A percentile compares a stretch with the other conserved stretches of the same genome.
phyloP scores from a whole-genome alignment of 768 basidiomycete genomes.

The Leccinum arenicola region DNA sequence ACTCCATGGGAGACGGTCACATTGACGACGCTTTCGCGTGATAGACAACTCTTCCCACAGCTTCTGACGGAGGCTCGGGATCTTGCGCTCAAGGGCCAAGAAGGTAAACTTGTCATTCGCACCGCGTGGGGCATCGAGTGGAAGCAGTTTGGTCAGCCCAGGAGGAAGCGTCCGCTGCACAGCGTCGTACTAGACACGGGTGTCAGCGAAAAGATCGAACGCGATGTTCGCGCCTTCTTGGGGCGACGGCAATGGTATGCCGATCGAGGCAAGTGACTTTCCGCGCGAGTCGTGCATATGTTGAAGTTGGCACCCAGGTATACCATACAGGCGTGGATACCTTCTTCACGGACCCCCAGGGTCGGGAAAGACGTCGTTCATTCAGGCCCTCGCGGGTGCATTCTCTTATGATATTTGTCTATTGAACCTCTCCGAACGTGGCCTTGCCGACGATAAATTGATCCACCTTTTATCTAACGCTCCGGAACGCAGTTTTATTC shows the following conservation, averaged over 20 bases:
- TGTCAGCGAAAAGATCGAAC: slow-evolving; percentile 79
- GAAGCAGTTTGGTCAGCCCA: slow-evolving; percentile 91
- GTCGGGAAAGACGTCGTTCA: slow-evolving; percentile 97
- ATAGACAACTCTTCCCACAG: slow-evolving; percentile 74
- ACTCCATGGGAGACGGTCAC: slow-evolving; percentile 97
- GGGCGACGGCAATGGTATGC: slow-evolving; percentile 90
- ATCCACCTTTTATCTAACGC: slow-evolving; percentile 90
- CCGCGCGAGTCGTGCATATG: not conserved
- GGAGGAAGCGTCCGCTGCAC: slow-evolving; percentile 77
- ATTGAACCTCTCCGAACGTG: slow-evolving; percentile 93
- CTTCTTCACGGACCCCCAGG: slow-evolving; percentile 95
- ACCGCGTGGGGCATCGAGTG: slow-evolving; percentile 97
- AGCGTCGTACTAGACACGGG: slow-evolving; percentile 88
- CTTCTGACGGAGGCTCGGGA: slow-evolving; percentile 88
- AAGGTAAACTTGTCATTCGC: slow-evolving; percentile 94
- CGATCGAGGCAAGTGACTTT: slow-evolving; percentile 69
- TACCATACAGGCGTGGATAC: slow-evolving; percentile 96
- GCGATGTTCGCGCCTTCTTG: slow-evolving; percentile 81
- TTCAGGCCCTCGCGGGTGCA: slow-evolving; percentile 92
- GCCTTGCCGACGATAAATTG: slow-evolving; percentile 94
- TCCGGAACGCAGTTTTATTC: slow-evolving; percentile 89
- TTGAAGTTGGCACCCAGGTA: slow-evolving; percentile 51
- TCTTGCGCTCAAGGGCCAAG: slow-evolving; percentile 78
- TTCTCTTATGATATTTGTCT: slow-evolving; percentile 95
- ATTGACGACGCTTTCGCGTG: slow-evolving; percentile 87